These are phyloP conservation scores for Rhytidhysteron rufulum DNA, from an alignment of 2,329 filamentous ascomycete genomes.

Conservation along the genomic window DNA sequence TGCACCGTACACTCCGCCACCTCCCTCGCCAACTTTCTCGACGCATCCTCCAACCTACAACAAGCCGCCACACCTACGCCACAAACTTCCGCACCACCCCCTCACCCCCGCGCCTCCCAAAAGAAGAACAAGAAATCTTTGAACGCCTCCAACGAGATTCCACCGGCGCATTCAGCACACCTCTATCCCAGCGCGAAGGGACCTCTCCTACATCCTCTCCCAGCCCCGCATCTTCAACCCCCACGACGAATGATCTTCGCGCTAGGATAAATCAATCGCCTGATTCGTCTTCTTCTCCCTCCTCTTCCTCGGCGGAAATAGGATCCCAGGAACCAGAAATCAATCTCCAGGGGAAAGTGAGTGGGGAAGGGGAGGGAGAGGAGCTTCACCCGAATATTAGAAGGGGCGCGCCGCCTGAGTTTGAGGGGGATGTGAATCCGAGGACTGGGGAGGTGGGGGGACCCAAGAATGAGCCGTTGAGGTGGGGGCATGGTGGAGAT, in stretches of 20 bases:
- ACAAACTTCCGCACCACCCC: constrained; percentile 48
- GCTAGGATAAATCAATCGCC: constrained; percentile 30
- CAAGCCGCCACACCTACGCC: constrained; percentile 4
- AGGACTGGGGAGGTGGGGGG: constrained; percentile 94
- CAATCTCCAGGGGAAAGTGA: constrained; percentile 17
- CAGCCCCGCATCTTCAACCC: too few relatives aligned
- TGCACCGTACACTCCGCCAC: constrained; percentile 14
- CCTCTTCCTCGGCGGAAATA: constrained; percentile 13
- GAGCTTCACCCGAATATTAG: constrained; percentile 68
- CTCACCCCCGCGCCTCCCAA: constrained; percentile 78
- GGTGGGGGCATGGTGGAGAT: constrained; percentile 73
- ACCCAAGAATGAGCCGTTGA: constrained; percentile 91
- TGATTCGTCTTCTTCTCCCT: constrained; percentile 35
- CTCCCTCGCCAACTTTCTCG: constrained; percentile 25
- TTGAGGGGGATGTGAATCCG: constrained; percentile 87
- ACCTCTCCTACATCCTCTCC: too few relatives aligned
- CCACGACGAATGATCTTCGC: too few relatives aligned
- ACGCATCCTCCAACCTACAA: constrained; percentile 2
- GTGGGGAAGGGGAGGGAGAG: constrained; percentile 50
- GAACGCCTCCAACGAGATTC: constrained; percentile 77
- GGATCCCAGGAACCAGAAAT: constrained; percentile 34
- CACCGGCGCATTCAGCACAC: constrained; percentile 74
- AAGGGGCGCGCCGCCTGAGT: constrained; percentile 80
- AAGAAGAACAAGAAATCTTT: constrained; percentile 85
- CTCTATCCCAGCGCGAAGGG: neutral